Evolutionary conservation across 176 grass and related monocot genomes (phyloP).

Genomic region (Oryza coarctata): DNA sequence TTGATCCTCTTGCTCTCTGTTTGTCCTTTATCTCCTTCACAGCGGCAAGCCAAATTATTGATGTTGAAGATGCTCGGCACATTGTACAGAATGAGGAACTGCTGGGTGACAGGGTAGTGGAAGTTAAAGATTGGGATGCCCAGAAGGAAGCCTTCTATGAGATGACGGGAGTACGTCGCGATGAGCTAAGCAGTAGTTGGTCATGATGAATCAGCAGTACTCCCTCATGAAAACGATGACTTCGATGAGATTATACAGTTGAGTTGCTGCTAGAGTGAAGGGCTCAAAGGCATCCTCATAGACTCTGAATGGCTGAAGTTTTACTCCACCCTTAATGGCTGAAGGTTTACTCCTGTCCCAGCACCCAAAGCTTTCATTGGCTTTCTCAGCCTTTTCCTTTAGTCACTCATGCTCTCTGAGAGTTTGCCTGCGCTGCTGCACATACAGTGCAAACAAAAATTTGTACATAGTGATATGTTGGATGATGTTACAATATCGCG

Average conservation of each 20-base stretch:
- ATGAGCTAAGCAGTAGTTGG: constrained; percentile 23
- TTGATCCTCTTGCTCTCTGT: neutral
- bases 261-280: constrained; percentile 56
- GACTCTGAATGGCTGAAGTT: neutral
- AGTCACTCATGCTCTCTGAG: neutral
- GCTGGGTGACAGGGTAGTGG: constrained; percentile 49
- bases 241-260: constrained; percentile 57
- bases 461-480: constrained; percentile 4
- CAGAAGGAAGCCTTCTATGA: constrained; percentile 71
- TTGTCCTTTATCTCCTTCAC: constrained; percentile 3
- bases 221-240: constrained; percentile 15
- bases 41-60: constrained; percentile 46
- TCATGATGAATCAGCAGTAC: constrained; percentile 24
- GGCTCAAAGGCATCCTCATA: constrained; percentile 20
- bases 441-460: neutral
- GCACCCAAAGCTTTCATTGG: neutral
- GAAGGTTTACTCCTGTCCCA: neutral
- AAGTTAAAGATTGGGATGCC: constrained; percentile 68
- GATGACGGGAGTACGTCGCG: constrained; percentile 54
- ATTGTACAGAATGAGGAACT: constrained; percentile 52
- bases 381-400: neutral
- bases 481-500: neutral
- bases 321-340: neutral
- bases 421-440: neutral
- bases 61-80: constrained; percentile 52